These are phyloP conservation scores for peach (Prunus persica) DNA, from an alignment of 306 rosid genomes.

Conservation along the genomic window Prunus_persica_NCBIv2 NC_034011.1:19097501-19098000, in stretches of 20 bases:
- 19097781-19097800: slow-evolving; percentile 52
- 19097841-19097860: slow-evolving; percentile 64
- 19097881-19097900: slow-evolving; percentile 48
- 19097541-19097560: slow-evolving; percentile 40
- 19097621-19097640: slow-evolving; percentile 69
- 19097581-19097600: slow-evolving; percentile 55
- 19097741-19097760: slow-evolving; percentile 44
- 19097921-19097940: slow-evolving; percentile 69
- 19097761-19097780: slow-evolving; percentile 58
- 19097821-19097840: slow-evolving; percentile 88
- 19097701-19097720: slow-evolving; percentile 38
- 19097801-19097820: slow-evolving; percentile 86
- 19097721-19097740: slow-evolving; percentile 46
- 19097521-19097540: not conserved
- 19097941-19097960: slow-evolving; percentile 51
- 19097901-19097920: slow-evolving; percentile 51
- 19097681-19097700: slow-evolving; percentile 23
- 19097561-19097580: slow-evolving; percentile 47
- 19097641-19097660: slow-evolving; percentile 42
- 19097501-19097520: not conserved
- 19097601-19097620: slow-evolving; percentile 59
- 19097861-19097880: slow-evolving; percentile 63
- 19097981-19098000: slow-evolving; percentile 78
- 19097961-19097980: slow-evolving; percentile 58
- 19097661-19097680: slow-evolving; percentile 25